Conservation (phyloP, 148 eudicot species). For the Heliamphora exappendiculata region DNA sequence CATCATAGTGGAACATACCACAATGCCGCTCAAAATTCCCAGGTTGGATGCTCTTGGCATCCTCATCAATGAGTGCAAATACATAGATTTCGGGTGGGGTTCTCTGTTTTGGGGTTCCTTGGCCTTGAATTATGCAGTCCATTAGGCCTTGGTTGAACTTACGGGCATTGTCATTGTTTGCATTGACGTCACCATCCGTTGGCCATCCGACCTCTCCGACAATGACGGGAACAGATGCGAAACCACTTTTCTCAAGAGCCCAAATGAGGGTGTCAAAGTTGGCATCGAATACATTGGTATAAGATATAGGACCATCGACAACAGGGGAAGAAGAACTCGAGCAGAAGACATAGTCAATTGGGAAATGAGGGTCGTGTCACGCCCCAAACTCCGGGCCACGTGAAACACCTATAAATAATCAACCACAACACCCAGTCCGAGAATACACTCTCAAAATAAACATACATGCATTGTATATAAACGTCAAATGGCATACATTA, state of each 20-base stretch:
- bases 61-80: constrained; percentile 70
- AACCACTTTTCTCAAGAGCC: constrained; percentile 74
- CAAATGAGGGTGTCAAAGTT: constrained; percentile 80
- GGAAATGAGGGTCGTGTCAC: constrained; percentile 87
- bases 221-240: constrained; percentile 48
- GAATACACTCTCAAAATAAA: too few species aligned
- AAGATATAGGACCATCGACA: constrained; percentile 60
- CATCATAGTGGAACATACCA: constrained; percentile 82
- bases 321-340: constrained; percentile 54
- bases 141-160: constrained; percentile 74
- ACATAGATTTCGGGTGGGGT: constrained; percentile 67
- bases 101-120: constrained; percentile 74
- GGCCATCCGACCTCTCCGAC: constrained; percentile 99
- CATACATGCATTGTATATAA: too few species aligned
- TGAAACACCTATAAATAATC: too few species aligned
- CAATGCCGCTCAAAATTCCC: constrained; percentile 96
- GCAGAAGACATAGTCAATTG: constrained; percentile 72
- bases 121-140: constrained; percentile 43
- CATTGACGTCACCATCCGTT: constrained; percentile 58
- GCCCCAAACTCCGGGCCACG: too few species aligned
- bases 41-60: constrained; percentile 70
- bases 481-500: too few species aligned
- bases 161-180: constrained; percentile 50
- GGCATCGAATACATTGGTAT: constrained; percentile 84
- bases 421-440: too few species aligned